Conservation (phyloP, 2,329 filamentous ascomycete species). For the Sordariomycetes sp. region DNA sequence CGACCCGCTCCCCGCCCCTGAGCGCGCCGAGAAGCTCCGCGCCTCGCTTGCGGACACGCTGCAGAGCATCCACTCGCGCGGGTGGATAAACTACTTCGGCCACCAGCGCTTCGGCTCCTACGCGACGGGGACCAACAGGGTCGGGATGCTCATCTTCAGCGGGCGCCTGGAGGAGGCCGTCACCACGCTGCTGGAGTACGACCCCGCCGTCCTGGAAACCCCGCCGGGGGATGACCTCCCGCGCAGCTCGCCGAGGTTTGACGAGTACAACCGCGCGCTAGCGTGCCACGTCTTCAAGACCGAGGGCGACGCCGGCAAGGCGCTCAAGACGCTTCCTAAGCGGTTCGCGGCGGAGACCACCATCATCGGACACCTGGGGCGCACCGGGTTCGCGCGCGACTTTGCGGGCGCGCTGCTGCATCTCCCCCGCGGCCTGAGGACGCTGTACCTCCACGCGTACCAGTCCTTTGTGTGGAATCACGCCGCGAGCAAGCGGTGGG, state of each 20-base stretch:
- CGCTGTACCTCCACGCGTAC: constrained; percentile 96
- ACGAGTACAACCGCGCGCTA: constrained; percentile 67
- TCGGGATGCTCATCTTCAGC: constrained; percentile 74
- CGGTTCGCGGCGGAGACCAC: constrained; percentile 71
- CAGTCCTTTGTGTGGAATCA: constrained; percentile 93
- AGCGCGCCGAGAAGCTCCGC: constrained; percentile 11
- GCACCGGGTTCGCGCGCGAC: constrained; percentile 40
- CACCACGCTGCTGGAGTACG: constrained; percentile 63
- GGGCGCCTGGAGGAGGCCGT: constrained; percentile 72
- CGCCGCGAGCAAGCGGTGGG: constrained; percentile 69
- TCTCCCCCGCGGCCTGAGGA: constrained; percentile 69
- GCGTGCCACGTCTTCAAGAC: constrained; percentile 65
- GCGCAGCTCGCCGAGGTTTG: constrained; percentile 44
- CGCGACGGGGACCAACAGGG: constrained; percentile 67
- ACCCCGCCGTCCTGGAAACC: constrained; percentile 29
- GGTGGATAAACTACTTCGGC: constrained; percentile 96
- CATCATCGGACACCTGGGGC: constrained; percentile 62
- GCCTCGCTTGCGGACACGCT: constrained; percentile 42
- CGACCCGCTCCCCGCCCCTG: neutral
- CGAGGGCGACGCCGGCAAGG: constrained; percentile 42
- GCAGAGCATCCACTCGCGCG: constrained; percentile 53
- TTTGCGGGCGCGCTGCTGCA: constrained; percentile 68
- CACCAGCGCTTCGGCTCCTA: constrained; percentile 95
- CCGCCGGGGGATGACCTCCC: constrained; percentile 23
- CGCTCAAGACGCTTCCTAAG: constrained; percentile 56